Percentiles rank a stretch among this genome's conserved stretches.
Evolutionary conservation across 2,329 filamentous ascomycete genomes (phyloP).

Genomic region (Aureobasidium sp.): DNA sequence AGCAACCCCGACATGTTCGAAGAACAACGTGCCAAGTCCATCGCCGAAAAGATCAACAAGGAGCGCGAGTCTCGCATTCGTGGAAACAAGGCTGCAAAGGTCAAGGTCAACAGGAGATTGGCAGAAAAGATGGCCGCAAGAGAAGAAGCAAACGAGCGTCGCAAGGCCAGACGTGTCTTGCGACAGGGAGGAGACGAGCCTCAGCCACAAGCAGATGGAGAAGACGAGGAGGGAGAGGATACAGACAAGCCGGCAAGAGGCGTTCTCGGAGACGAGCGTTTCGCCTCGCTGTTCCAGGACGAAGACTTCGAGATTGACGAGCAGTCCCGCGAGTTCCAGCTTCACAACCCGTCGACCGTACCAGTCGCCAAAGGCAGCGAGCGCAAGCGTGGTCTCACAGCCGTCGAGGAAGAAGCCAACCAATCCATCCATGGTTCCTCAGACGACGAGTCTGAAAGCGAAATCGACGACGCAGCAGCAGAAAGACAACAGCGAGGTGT

Average conservation of each 20-base stretch:
- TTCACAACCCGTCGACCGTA: constrained; percentile 80
- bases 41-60: constrained; percentile 94
- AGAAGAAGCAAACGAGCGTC: constrained; percentile 58
- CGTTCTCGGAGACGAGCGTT: constrained; percentile 77
- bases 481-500: constrained; percentile 34
- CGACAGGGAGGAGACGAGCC: constrained; percentile 53
- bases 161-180: constrained; percentile 44
- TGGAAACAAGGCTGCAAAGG: constrained; percentile 72
- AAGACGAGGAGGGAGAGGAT: constrained; percentile 49
- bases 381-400: constrained; percentile 46
- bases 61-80: constrained; percentile 92
- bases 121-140: constrained; percentile 59
- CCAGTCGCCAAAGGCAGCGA: constrained; percentile 26
- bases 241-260: constrained; percentile 29
- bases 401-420: constrained; percentile 54
- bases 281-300: constrained; percentile 83
- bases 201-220: constrained; percentile 18
- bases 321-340: constrained; percentile 74
- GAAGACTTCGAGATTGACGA: constrained; percentile 92
- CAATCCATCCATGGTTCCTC: constrained; percentile 34
- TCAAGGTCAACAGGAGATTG: constrained; percentile 80
- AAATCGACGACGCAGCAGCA: constrained; percentile 21
- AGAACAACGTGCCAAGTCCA: constrained; percentile 80
- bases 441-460: constrained; percentile 30
- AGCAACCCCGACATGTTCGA: constrained; percentile 91